phyloP scores from a whole-genome alignment of 495 filamentous ascomycete genomes.

The Trichocladium uniseriatum region DNA sequence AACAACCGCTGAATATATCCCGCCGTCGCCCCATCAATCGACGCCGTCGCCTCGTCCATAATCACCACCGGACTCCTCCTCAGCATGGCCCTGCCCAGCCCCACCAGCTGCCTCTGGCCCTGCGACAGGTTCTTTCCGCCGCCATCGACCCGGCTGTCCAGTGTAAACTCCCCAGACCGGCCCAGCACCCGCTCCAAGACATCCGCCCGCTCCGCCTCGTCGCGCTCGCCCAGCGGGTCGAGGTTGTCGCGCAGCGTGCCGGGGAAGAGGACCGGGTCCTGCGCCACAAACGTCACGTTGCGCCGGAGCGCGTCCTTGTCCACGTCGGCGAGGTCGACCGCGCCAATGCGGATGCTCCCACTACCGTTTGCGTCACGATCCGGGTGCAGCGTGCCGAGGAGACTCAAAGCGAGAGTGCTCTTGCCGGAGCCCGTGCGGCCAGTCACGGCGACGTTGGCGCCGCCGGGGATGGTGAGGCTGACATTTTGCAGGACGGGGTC shows the following conservation, averaged over 20 bases:
- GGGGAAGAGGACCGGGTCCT: slow-evolving; percentile 52
- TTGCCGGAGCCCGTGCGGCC: slow-evolving; percentile 58
- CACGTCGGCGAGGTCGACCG: slow-evolving; percentile 40
- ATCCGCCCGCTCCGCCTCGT: slow-evolving; percentile 38
- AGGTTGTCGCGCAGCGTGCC: slow-evolving; percentile 48
- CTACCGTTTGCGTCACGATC: slow-evolving; percentile 39
- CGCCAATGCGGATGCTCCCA: slow-evolving; percentile 47
- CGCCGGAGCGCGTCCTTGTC: slow-evolving; percentile 46
- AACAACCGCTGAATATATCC: slow-evolving; percentile 66
- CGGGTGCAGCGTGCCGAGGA: slow-evolving; percentile 45
- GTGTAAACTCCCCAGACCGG: slow-evolving; percentile 23
- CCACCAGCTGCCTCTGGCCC: slow-evolving; percentile 52
- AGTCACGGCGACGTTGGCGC: slow-evolving; percentile 59
- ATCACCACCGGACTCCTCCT: slow-evolving; percentile 51
- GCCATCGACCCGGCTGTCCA: slow-evolving; percentile 41
- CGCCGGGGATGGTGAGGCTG: slow-evolving; percentile 60
- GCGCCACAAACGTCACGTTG: slow-evolving; percentile 51
- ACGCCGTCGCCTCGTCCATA: slow-evolving; percentile 78
- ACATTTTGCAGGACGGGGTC: slow-evolving; percentile 57
- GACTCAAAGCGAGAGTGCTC: slow-evolving; percentile 47
- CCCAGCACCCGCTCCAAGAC: slow-evolving; percentile 38
- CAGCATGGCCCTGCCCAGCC: slow-evolving; percentile 50
- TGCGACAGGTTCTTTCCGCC: slow-evolving; percentile 54
- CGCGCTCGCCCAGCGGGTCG: slow-evolving; percentile 40
- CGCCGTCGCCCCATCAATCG: slow-evolving; percentile 72